A percentile compares a stretch with the other conserved stretches of the same genome.
Conservation (phyloP, 2,329 filamentous ascomycete species). For the Venturia effusa region DNA sequence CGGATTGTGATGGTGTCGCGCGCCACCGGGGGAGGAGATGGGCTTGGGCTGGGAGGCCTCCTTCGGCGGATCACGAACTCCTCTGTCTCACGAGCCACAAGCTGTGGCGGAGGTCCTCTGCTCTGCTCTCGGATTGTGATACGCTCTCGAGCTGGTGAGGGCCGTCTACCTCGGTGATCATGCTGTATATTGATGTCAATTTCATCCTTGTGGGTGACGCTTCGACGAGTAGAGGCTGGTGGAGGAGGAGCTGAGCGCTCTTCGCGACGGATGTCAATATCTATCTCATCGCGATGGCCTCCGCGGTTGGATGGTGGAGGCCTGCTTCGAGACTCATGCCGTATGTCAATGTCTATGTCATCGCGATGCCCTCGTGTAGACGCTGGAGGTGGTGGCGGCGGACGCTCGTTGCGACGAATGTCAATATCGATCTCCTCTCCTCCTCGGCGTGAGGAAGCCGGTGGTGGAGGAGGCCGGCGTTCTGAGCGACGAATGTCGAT, state of each 20-base stretch:
- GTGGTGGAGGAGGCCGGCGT: conserved; percentile 7
- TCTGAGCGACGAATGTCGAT: conserved; percentile 3
- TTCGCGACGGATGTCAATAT: conserved; percentile 12
- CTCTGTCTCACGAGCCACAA: conserved; percentile 29
- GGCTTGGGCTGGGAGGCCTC: conserved; percentile 27
- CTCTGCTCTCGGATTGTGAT: conserved; percentile 17
- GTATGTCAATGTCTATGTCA: conserved; percentile 19
- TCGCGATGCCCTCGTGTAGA: conserved; percentile 18
- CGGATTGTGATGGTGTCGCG: conserved; percentile 35
- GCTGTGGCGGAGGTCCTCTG: conserved; percentile 21
- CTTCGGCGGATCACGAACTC: conserved; percentile 35
- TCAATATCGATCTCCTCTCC: conserved; percentile 40
- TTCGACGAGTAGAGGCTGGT: conserved; percentile 18
- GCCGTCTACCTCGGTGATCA: conserved; percentile 6
- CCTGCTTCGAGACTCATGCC: not conserved
- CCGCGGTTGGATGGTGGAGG: not conserved
- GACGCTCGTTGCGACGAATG: conserved; percentile 22
- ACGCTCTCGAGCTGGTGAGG: conserved; percentile 8
- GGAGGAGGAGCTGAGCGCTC: conserved; percentile 15
- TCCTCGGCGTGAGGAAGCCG: conserved; percentile 24
- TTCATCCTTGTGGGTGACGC: conserved; percentile 25
- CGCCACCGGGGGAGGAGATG: conserved; percentile 23
- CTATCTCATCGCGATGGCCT: not conserved
- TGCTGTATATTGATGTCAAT: conserved; percentile 18
- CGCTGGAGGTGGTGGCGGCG: conserved; percentile 15